These are phyloP conservation scores for Gossypium gossypioides DNA, from an alignment of 441 rosid genomes.

Conservation along the genomic window DNA sequence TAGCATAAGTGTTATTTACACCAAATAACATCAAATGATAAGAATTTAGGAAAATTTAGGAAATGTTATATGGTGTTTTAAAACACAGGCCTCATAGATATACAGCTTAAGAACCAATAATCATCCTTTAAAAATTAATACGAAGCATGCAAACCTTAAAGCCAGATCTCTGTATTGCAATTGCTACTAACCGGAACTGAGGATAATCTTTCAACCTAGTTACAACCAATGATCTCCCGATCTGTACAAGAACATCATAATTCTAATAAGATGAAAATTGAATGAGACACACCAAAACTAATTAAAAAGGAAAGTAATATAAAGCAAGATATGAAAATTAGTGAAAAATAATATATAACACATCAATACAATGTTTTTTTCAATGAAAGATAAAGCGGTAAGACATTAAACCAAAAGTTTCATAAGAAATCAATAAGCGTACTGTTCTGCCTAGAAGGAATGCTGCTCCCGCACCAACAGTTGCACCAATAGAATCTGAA, in stretches of 20 bases:
- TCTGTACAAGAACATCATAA: conserved; percentile 34
- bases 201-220: conserved; percentile 89
- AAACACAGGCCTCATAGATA: background rate
- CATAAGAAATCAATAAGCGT: conserved; percentile 12
- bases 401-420: background rate
- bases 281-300: background rate
- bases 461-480: conserved; percentile 88
- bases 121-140: conserved; percentile 3
- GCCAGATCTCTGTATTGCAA: conserved; percentile 75
- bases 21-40: background rate
- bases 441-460: conserved; percentile 90
- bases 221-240: conserved; percentile 72
- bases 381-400: background rate
- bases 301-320: conserved; percentile 1
- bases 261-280: background rate
- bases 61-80: background rate
- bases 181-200: conserved; percentile 72
- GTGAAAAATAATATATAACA: background rate
- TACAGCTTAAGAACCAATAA: background rate
- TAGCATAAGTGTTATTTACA: background rate
- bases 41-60: background rate
- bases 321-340: background rate
- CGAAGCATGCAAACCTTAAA: conserved; percentile 55
- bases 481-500: conserved; percentile 91
- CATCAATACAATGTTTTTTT: background rate